These are phyloP conservation scores for Emmonsia crescens DNA, from an alignment of 2,329 filamentous ascomycete genomes.

Conservation along the genomic window DNA sequence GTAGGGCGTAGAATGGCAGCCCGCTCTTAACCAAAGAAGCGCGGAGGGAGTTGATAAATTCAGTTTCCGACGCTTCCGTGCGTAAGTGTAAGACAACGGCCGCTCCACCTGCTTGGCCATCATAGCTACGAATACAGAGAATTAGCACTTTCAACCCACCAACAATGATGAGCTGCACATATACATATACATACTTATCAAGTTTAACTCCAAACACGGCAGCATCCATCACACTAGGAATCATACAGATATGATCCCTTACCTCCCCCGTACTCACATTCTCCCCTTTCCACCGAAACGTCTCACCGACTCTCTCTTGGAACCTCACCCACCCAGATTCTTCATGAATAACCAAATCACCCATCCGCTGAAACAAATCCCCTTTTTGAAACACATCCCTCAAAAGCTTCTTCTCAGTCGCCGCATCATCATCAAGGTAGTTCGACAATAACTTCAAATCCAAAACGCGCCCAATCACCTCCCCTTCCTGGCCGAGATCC, in stretches of 20 bases:
- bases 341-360: conserved; percentile 36
- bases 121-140: conserved; percentile 61
- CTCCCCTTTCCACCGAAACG: conserved; percentile 55
- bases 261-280: conserved; percentile 77
- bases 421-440: conserved; percentile 32
- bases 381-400: conserved; percentile 37
- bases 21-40: conserved; percentile 32
- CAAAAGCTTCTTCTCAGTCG: conserved; percentile 37
- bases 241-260: conserved; percentile 58
- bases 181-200: conserved; percentile 26
- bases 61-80: conserved; percentile 19
- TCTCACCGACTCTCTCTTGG: conserved; percentile 48
- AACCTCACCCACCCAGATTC: conserved; percentile 35
- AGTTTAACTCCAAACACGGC: conserved; percentile 67
- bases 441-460: conserved; percentile 30
- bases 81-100: conserved; percentile 47
- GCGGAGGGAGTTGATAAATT: conserved; percentile 31
- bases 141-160: background rate
- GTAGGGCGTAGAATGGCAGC: conserved; percentile 37
- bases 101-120: conserved; percentile 72
- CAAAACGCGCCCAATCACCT: conserved; percentile 36
- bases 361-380: conserved; percentile 36
- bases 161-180: background rate
- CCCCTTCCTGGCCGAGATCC: conserved; percentile 32
- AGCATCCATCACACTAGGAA: conserved; percentile 58